Evolutionary conservation across 2,329 filamentous ascomycete species (phyloP).

Genomic region (Penicillium italicum): DNA sequence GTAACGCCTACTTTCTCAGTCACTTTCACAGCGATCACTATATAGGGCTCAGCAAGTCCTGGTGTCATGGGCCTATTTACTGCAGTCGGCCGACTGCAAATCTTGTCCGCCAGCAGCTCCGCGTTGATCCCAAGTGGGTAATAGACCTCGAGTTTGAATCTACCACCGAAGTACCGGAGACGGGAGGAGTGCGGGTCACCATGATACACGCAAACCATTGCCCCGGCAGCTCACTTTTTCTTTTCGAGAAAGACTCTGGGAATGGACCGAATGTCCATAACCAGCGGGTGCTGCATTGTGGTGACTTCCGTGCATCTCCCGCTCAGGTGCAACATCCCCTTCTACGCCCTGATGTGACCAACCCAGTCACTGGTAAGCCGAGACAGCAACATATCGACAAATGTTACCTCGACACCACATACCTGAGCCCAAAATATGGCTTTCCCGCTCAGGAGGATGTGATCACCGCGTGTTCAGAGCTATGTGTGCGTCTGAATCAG

Average conservation of each 20-base stretch:
- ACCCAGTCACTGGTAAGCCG: slow-evolving; percentile 65
- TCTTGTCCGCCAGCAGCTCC: slow-evolving; percentile 78
- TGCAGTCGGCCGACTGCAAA: slow-evolving; percentile 92
- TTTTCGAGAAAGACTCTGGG: slow-evolving; percentile 76
- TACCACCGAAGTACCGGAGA: slow-evolving; percentile 72
- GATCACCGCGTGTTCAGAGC: slow-evolving; percentile 78
- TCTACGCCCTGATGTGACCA: slow-evolving; percentile 69
- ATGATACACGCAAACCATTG: slow-evolving; percentile 98
- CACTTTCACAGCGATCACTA: slow-evolving; percentile 99
- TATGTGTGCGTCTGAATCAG: slow-evolving; percentile 74
- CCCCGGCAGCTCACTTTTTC: slow-evolving; percentile 86
- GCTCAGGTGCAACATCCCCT: slow-evolving; percentile 79
- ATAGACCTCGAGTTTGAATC: slow-evolving; percentile 81
- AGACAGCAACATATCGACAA: slow-evolving; percentile 86
- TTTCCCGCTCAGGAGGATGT: slow-evolving; percentile 89
- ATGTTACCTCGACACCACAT: slow-evolving; percentile 96
- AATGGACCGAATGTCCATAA: slow-evolving; percentile 57
- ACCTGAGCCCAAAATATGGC: slow-evolving; percentile 90
- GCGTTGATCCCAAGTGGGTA: slow-evolving; percentile 81
- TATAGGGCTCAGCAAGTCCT: slow-evolving; percentile 79
- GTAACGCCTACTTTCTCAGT: slow-evolving; percentile 91
- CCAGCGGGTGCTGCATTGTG: slow-evolving; percentile 88
- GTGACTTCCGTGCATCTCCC: slow-evolving; percentile 88
- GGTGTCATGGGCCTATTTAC: slow-evolving; percentile 93
- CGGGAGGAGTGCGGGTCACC: slow-evolving; percentile 77